These are phyloP conservation scores for Populus hybrid DNA, from an alignment of 441 rosid genomes.

Conservation along the genomic window DNA sequence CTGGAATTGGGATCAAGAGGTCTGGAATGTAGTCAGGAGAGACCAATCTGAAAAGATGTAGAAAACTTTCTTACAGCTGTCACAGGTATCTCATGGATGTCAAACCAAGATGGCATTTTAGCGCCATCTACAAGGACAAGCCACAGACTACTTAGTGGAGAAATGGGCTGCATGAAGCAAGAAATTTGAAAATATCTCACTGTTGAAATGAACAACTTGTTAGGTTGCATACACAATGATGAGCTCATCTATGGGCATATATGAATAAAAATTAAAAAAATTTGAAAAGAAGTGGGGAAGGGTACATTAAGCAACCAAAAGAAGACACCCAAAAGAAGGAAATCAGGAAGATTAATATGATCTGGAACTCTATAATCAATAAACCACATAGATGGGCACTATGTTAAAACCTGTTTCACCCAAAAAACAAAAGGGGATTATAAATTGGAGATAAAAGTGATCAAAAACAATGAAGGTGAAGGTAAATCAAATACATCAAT, in stretches of 20 bases:
- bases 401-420: too few species aligned
- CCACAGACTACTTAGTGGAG: slow-evolving; percentile 4
- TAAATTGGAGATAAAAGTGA: too few species aligned
- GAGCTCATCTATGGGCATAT: neutral
- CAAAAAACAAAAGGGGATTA: too few species aligned
- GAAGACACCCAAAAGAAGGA: too few species aligned
- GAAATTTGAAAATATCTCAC: neutral
- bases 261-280: neutral
- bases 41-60: neutral
- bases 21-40: neutral
- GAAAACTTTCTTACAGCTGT: slow-evolving; percentile 51
- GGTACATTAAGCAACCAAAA: too few species aligned
- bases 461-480: too few species aligned
- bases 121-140: slow-evolving; percentile 59
- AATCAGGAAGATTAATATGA: too few species aligned
- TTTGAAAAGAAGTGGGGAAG: neutral
- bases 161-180: neutral
- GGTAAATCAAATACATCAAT: too few species aligned
- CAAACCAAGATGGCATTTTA: slow-evolving; percentile 93
- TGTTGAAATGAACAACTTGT: neutral
- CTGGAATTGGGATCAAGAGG: slow-evolving; percentile 13
- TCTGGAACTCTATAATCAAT: too few species aligned
- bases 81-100: slow-evolving; percentile 79
- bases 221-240: neutral
- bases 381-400: too few species aligned